These are phyloP conservation scores for Ramularia endophylla DNA, from an alignment of 2,329 filamentous ascomycete genomes.

Conservation along the genomic window DNA sequence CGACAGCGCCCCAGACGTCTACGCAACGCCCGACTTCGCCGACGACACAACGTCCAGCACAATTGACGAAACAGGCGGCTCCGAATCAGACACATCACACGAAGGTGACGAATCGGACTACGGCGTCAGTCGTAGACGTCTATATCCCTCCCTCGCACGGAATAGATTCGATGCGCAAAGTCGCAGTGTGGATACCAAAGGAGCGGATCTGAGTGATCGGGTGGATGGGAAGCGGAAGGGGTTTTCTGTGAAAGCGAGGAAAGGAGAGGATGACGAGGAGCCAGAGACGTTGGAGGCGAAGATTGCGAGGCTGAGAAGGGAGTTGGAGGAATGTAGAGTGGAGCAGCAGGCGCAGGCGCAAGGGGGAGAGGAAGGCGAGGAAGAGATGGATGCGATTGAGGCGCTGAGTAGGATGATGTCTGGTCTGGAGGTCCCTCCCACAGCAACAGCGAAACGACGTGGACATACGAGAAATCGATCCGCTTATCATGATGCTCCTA, in stretches of 20 bases:
- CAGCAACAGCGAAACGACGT: slow-evolving; percentile 4
- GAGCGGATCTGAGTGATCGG: slow-evolving; percentile 85
- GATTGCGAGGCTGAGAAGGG: slow-evolving; percentile 74
- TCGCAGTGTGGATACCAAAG: slow-evolving; percentile 62
- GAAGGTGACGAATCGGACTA: slow-evolving; percentile 41
- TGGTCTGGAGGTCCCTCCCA: slow-evolving; percentile 46
- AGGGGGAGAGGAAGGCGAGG: slow-evolving; percentile 39
- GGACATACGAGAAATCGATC: slow-evolving; percentile 7
- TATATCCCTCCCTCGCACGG: slow-evolving; percentile 74
- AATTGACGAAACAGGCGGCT: slow-evolving; percentile 12
- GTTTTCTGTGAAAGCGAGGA: slow-evolving; percentile 60
- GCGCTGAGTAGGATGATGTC: slow-evolving; percentile 69
- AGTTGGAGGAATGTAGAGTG: slow-evolving; percentile 60
- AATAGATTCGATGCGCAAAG: slow-evolving; percentile 66
- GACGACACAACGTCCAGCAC: slow-evolving; percentile 4
- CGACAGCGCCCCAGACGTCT: slow-evolving; percentile 88
- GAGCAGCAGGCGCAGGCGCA: slow-evolving; percentile 32
- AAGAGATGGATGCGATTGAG: slow-evolving; percentile 50
- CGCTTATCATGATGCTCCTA: slow-evolving; percentile 17
- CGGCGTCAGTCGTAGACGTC: slow-evolving; percentile 65
- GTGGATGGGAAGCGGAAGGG: slow-evolving; percentile 76
- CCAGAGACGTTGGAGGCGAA: slow-evolving; percentile 71
- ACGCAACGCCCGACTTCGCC: slow-evolving; percentile 2
- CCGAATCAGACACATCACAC: slow-evolving; percentile 11
- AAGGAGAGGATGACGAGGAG: slow-evolving; percentile 69